Conservation (phyloP, 2,329 filamentous ascomycete species). For the Didymella segeticola region DNA sequence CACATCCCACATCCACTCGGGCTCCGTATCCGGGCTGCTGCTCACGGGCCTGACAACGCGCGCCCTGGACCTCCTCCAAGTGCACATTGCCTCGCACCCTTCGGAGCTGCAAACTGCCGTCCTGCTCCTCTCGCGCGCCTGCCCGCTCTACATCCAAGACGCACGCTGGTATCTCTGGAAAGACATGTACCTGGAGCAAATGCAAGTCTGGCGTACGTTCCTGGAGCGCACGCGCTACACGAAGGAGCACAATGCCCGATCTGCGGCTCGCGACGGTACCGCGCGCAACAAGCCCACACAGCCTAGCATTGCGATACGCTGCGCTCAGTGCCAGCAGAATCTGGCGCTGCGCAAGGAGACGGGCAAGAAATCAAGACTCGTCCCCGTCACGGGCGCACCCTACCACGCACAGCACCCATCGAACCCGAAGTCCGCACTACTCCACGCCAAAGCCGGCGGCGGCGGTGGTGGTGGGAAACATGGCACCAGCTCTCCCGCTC, state of each 20-base stretch:
- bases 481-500: conserved; percentile 48
- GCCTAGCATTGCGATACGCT: conserved; percentile 76
- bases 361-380: conserved; percentile 27
- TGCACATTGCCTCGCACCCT: conserved; percentile 76
- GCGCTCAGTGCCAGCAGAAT: conserved; percentile 72
- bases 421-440: conserved; percentile 5
- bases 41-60: conserved; percentile 78
- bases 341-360: conserved; percentile 53
- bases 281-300: conserved; percentile 68
- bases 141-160: conserved; percentile 79
- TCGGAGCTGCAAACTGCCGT: conserved; percentile 78
- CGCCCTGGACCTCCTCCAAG: conserved; percentile 76
- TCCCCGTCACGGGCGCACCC: conserved; percentile 21
- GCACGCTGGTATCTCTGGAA: conserved; percentile 78
- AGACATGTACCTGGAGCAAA: conserved; percentile 73
- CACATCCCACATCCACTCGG: conserved; percentile 65
- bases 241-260: conserved; percentile 74
- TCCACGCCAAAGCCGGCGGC: conserved; percentile 17
- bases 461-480: conserved; percentile 15
- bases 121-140: conserved; percentile 74
- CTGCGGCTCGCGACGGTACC: conserved; percentile 66
- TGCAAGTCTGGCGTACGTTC: conserved; percentile 75
- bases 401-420: conserved; percentile 8
- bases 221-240: conserved; percentile 79
- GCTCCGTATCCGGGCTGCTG: conserved; percentile 78